phyloP scores from a whole-genome alignment of 2,329 filamentous ascomycete species.

The Lasiodiplodia gonubiensis region DNA sequence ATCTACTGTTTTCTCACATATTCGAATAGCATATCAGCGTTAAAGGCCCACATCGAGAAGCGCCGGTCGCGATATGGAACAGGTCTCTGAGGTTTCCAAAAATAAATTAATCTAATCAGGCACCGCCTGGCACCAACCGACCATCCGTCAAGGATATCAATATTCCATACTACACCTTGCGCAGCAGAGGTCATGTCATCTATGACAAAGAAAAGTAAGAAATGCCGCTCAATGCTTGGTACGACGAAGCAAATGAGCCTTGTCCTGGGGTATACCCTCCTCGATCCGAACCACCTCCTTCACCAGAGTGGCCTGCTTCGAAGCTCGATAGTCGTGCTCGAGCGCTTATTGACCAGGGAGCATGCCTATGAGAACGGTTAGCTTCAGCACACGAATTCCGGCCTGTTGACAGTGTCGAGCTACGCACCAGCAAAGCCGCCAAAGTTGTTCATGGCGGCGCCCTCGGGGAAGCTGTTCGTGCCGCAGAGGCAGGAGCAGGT shows the following conservation, averaged over 20 bases:
- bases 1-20: too few species aligned
- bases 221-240: not conserved
- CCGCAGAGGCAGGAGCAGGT: conserved; percentile 47
- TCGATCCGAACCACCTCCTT: not conserved
- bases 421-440: conserved; percentile 43
- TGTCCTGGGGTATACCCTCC: not conserved
- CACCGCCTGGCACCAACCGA: not conserved
- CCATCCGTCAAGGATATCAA: not conserved
- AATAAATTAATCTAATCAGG: not conserved
- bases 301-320: not conserved
- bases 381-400: not conserved
- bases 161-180: conserved; percentile 4
- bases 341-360: not conserved
- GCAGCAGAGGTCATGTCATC: not conserved
- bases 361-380: not conserved
- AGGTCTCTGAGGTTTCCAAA: not conserved
- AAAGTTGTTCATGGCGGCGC: conserved; percentile 43
- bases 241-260: conserved; percentile 1
- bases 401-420: too few species aligned
- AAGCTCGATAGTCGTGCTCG: not conserved
- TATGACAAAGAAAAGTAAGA: not conserved
- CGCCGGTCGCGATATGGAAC: too few species aligned
- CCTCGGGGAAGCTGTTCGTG: conserved; percentile 42
- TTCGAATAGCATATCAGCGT: too few species aligned
- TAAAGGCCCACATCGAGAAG: too few species aligned